These are phyloP conservation scores for Termitomyces sp. DNA, from an alignment of 768 basidiomycete species.

Conservation along the genomic window DNA sequence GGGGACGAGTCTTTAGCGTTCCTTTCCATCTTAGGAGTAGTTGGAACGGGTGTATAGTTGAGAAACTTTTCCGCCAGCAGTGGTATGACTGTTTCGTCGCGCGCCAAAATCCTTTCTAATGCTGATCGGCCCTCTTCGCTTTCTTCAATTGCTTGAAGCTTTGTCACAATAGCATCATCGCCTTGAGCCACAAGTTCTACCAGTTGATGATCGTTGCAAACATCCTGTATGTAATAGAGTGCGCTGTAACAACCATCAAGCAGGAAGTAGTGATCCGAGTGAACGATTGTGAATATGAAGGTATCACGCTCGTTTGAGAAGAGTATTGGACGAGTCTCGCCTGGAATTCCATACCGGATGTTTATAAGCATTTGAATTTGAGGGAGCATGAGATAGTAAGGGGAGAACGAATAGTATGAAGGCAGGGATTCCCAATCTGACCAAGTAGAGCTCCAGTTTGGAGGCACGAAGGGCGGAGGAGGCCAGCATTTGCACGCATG, in stretches of 20 bases:
- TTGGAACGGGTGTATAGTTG: slow-evolving; percentile 22
- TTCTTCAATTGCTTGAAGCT: slow-evolving; percentile 9
- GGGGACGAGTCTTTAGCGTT: background rate
- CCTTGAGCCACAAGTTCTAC: slow-evolving; percentile 12
- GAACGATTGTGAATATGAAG: slow-evolving; percentile 19
- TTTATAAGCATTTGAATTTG: slow-evolving; percentile 31
- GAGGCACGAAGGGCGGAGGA: slow-evolving; percentile 16
- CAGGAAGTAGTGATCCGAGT: slow-evolving; percentile 16
- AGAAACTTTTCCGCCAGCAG: slow-evolving; percentile 24
- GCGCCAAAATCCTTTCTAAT: slow-evolving; percentile 20
- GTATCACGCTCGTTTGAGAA: slow-evolving; percentile 16
- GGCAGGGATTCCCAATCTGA: slow-evolving; percentile 22
- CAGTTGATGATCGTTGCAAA: slow-evolving; percentile 11
- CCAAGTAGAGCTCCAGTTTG: slow-evolving; percentile 27
- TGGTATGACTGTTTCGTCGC: slow-evolving; percentile 27
- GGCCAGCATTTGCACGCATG: slow-evolving; percentile 22
- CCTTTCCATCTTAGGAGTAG: slow-evolving; percentile 11
- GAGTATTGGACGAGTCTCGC: slow-evolving; percentile 26
- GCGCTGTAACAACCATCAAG: slow-evolving; percentile 3
- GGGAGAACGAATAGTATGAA: slow-evolving; percentile 26
- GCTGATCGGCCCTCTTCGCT: slow-evolving; percentile 22
- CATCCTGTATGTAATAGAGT: slow-evolving; percentile 11
- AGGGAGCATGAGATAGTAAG: slow-evolving; percentile 30
- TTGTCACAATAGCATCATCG: slow-evolving; percentile 4
- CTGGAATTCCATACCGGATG: slow-evolving; percentile 22